Percentiles rank a stretch among this genome's conserved stretches.
Conservation (phyloP, 306 rosid species). For the Urtica urens region DNA sequence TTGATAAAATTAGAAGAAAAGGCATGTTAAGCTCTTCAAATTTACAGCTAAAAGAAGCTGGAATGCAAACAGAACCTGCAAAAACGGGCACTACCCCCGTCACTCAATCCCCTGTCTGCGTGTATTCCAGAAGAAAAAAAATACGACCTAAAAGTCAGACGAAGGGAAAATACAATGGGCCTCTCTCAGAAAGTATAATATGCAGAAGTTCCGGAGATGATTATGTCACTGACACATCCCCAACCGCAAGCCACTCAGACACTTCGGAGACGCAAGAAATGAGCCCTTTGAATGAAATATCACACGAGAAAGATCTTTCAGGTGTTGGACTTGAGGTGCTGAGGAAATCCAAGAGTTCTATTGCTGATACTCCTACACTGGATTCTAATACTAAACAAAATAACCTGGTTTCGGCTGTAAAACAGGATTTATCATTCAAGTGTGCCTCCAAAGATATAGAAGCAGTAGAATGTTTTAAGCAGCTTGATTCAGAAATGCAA, state of each 20-base stretch:
- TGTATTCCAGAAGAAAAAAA: slow-evolving; percentile 54
- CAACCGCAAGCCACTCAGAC: slow-evolving; percentile 22
- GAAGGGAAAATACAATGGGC: slow-evolving; percentile 18
- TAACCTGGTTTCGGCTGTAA: slow-evolving; percentile 11
- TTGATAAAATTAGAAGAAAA: slow-evolving; percentile 14
- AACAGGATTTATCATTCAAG: slow-evolving; percentile 13
- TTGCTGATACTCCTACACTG: slow-evolving; percentile 6
- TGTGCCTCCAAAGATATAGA: slow-evolving; percentile 11
- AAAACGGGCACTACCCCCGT: slow-evolving; percentile 21
- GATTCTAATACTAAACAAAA: slow-evolving; percentile 9
- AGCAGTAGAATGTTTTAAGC: slow-evolving; percentile 6
- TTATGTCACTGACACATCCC: slow-evolving; percentile 20
- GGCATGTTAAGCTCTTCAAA: slow-evolving; percentile 20
- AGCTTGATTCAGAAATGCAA: slow-evolving; percentile 25
- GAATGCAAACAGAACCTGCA: slow-evolving; percentile 17
- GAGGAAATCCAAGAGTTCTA: slow-evolving; percentile 6
- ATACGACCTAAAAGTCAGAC: slow-evolving; percentile 14
- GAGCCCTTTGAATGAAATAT: slow-evolving; percentile 24
- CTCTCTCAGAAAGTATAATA: slow-evolving; percentile 22
- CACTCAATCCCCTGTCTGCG: slow-evolving; percentile 27
- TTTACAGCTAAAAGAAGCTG: slow-evolving; percentile 23
- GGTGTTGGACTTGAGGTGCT: slow-evolving; percentile 14
- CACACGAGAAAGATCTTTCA: slow-evolving; percentile 17
- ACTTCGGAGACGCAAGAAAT: slow-evolving; percentile 22
- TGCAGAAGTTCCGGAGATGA: slow-evolving; percentile 24